Conservation (phyloP, 2,329 filamentous ascomycete genomes). For the Fusarium oligoseptatum region DNA sequence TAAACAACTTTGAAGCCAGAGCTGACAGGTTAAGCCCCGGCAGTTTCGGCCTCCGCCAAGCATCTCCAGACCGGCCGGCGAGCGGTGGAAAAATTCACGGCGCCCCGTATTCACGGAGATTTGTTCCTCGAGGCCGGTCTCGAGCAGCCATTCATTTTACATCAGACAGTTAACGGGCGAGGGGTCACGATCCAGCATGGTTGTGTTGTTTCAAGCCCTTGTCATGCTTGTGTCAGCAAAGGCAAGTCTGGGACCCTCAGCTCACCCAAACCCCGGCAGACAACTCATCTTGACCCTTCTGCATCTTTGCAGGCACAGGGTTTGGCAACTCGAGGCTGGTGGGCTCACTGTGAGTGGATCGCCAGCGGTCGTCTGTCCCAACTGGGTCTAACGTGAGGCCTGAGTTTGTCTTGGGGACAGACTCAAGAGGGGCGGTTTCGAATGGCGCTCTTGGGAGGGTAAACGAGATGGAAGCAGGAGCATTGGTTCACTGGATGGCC, state of each 20-base stretch:
- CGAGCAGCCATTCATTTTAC: conserved; percentile 34
- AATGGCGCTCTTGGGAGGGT: conserved; percentile 9
- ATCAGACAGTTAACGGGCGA: conserved; percentile 38
- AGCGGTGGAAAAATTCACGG: conserved; percentile 40
- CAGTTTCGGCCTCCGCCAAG: conserved; percentile 26
- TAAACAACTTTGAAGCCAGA: conserved; percentile 14
- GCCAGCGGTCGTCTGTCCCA: conserved; percentile 17
- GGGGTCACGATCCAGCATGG: conserved; percentile 29
- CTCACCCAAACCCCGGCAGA: conserved; percentile 4
- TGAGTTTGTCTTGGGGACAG: conserved; percentile 21
- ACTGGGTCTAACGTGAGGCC: conserved; percentile 21
- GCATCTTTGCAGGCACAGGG: neutral
- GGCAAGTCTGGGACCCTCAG: conserved; percentile 3
- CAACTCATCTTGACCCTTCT: neutral
- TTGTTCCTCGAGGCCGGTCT: conserved; percentile 7
- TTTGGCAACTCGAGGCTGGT: conserved; percentile 3
- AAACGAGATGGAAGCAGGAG: conserved; percentile 35
- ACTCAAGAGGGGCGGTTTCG: conserved; percentile 31
- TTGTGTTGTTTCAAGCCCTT: conserved; percentile 40
- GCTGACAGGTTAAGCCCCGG: conserved; percentile 3
- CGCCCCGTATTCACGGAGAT: conserved; percentile 10
- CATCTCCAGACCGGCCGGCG: conserved; percentile 10
- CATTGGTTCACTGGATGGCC: neutral
- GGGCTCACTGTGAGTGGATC: conserved; percentile 20
- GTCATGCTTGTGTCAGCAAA: conserved; percentile 16